Base-by-base conservation (phyloP, 352 stramenopile genomes). In the Phytopythium montanum region DNA sequence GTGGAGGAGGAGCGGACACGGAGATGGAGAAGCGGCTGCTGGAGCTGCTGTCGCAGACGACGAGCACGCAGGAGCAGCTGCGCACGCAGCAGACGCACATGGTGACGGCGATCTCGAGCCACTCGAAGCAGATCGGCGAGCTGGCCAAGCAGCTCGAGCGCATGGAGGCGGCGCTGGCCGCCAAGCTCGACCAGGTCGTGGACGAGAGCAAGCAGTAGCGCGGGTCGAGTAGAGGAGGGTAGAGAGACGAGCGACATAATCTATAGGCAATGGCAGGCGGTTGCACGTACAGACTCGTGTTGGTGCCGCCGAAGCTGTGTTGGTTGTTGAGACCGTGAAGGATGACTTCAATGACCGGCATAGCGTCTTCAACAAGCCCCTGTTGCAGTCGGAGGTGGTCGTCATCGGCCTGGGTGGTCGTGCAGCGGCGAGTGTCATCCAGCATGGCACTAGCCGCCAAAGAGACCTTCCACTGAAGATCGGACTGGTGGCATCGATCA, bases 51-150 rank as follows among this genome's bases (percentile, higher is more conserved):
- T 72, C 66, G 50, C 72, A 86, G 61, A 86, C 76, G 2, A 86
- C 76, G 13, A 73, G 55, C 51, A 86, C 76, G 9, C 76, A 86
- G 62, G 68, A 80, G 53, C 76, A 86, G 48, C 60, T 86, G 13
- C 70, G 72, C 18, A 79, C 81, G 54, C 76, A 86, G 60, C 76
- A 86, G 56, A 67, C 65, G 1, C 67, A 77, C 38, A 83, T 86
- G 76, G 74, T 83, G 44, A 63, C 64, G 16, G 68, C 76, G 13
- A 78, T 86, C 54, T 75, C 58, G 54, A 73, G 62, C 26, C 76
- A 86, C 65, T 77, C 70, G 39, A 73, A 83, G 55, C 76, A 86
- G 67, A 81, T 86, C 59, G 70, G 62, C 48, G 69, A 76, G 16
- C 53, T 86, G 12, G 73, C 76, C 26, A 77, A 83, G 66, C 74